Evolutionary conservation across 805 yeast species (phyloP).

Genomic region (Starmerella sp.): DNA sequence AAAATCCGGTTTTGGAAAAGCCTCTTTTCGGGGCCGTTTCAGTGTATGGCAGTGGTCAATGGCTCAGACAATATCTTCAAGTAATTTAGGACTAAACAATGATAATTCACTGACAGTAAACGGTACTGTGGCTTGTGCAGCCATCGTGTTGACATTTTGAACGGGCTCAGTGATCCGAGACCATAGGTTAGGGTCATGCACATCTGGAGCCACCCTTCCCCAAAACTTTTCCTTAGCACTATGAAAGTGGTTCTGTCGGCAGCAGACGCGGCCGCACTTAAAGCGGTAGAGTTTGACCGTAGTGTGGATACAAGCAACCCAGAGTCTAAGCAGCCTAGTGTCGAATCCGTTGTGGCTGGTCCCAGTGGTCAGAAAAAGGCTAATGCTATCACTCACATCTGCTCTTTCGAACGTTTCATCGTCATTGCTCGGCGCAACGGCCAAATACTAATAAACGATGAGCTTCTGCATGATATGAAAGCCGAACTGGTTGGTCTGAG

Average conservation of each 20-base stretch:
- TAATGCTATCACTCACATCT: slow-evolving; percentile 13
- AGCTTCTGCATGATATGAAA: background rate
- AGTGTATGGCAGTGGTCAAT: slow-evolving; percentile 76
- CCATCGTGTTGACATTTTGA: background rate
- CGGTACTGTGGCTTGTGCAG: background rate
- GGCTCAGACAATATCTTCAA: slow-evolving; percentile 27
- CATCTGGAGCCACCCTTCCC: background rate
- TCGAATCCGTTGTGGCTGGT: slow-evolving; percentile 32
- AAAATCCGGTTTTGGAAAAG: slow-evolving; percentile 86
- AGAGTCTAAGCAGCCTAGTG: slow-evolving; percentile 52
- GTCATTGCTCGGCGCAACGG: slow-evolving; percentile 26
- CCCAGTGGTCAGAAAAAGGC: slow-evolving; percentile 9
- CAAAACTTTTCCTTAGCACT: background rate
- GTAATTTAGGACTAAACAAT: background rate
- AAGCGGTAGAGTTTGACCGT: slow-evolving; percentile 47
- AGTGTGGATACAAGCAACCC: slow-evolving; percentile 76
- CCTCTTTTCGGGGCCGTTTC: slow-evolving; percentile 72
- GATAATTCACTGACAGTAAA: background rate
- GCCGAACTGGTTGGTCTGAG: background rate
- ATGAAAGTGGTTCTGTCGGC: slow-evolving; percentile 45
- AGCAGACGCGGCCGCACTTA: slow-evolving; percentile 42
- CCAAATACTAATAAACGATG: slow-evolving; percentile 1
- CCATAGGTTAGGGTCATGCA: background rate
- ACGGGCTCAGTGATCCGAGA: background rate
- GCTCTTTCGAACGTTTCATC: slow-evolving; percentile 7